Evolutionary conservation across 1,284 basidiomycete genomes (phyloP).

Genomic region (Leccinum subspadiceum): DNA sequence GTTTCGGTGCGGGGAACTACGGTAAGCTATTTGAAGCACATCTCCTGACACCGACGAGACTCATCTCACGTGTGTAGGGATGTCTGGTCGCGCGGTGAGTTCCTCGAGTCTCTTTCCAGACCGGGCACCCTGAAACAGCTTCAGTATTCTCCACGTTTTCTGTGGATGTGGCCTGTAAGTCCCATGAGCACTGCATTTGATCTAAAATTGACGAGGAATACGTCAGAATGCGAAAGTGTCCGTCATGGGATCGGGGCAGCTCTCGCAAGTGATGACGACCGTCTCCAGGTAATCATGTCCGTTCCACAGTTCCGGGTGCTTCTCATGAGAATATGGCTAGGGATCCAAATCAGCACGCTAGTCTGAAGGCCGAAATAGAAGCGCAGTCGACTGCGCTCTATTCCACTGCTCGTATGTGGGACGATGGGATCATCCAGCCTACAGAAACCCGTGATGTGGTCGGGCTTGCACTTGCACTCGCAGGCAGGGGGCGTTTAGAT

Average conservation of each 20-base stretch:
- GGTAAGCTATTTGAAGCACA: constrained; percentile 41
- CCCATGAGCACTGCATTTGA: constrained; percentile 5
- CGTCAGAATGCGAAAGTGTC: constrained; percentile 85
- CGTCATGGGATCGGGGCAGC: constrained; percentile 95
- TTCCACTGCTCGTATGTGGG: constrained; percentile 89
- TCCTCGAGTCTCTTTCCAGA: constrained; percentile 6
- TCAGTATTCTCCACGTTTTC: constrained; percentile 88
- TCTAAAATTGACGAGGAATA: constrained; percentile 9
- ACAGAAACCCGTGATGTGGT: constrained; percentile 88
- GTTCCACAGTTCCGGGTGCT: background rate
- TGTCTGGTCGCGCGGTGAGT: constrained; percentile 84
- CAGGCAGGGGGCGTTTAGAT: constrained; percentile 45
- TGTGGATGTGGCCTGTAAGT: constrained; percentile 96
- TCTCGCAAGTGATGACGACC: constrained; percentile 88
- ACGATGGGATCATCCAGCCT: constrained; percentile 92
- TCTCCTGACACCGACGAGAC: constrained; percentile 6
- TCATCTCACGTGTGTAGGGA: constrained; percentile 47
- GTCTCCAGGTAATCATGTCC: constrained; percentile 69
- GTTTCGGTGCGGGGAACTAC: constrained; percentile 94
- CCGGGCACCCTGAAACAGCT: constrained; percentile 8
- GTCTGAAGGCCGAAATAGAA: constrained; percentile 81
- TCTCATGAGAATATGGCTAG: constrained; percentile 36
- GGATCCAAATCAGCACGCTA: constrained; percentile 72
- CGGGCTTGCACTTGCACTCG: constrained; percentile 80
- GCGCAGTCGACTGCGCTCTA: constrained; percentile 83